Evolutionary conservation across 1,284 basidiomycete genomes (phyloP).

Genomic region (Ustilago hordei): DNA sequence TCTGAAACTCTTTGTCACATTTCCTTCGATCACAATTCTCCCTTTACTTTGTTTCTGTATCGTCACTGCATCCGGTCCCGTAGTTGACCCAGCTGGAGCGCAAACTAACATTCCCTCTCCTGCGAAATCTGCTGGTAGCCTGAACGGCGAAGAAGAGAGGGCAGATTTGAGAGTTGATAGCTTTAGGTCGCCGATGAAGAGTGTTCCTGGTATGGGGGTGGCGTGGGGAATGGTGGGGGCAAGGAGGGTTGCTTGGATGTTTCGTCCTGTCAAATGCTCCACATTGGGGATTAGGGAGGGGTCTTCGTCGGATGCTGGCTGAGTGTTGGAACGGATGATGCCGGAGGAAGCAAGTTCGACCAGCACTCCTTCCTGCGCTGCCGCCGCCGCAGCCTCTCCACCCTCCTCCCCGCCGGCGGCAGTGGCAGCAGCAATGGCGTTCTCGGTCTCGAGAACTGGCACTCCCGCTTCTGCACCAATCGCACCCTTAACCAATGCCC

Average conservation of each 20-base stretch:
- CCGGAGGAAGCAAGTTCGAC: background rate
- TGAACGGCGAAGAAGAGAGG: conserved; percentile 30
- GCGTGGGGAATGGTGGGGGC: background rate
- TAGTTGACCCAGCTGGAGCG: conserved; percentile 37
- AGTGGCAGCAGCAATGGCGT: background rate
- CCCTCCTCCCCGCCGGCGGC: background rate
- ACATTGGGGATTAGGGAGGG: background rate
- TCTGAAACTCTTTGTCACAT: conserved; percentile 50
- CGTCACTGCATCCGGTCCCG: conserved; percentile 47
- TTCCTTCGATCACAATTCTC: conserved; percentile 66
- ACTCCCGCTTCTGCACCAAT: background rate
- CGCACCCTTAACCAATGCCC: conserved; percentile 9
- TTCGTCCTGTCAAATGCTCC: background rate
- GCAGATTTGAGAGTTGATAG: conserved; percentile 61
- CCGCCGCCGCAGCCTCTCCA: background rate
- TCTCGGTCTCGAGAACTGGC: conserved; percentile 25
- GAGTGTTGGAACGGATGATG: background rate
- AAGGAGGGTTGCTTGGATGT: conserved; percentile 1
- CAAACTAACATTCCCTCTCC: conserved; percentile 68
- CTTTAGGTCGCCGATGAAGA: conserved; percentile 68
- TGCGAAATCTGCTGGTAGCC: conserved; percentile 67
- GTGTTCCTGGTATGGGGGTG: conserved; percentile 40
- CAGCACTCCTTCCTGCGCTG: background rate
- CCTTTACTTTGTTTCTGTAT: conserved; percentile 58
- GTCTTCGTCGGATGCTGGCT: background rate